Evolutionary conservation across 2,329 filamentous ascomycete genomes (phyloP).

Genomic region (Boeremia exigua): DNA sequence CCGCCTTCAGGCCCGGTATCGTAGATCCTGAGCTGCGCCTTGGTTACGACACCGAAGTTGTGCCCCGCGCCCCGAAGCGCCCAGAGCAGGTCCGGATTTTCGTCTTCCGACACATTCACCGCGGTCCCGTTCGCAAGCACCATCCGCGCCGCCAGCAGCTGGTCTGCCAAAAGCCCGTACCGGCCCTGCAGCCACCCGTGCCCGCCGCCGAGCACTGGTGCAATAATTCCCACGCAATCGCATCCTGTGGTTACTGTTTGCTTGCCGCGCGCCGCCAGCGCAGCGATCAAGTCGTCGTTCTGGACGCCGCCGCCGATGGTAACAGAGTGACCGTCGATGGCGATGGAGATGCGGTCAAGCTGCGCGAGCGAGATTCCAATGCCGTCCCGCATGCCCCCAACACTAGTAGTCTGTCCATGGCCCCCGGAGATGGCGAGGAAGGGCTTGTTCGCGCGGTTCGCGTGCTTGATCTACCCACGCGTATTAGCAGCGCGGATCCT

Average conservation of each 20-base stretch:
- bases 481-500: neutral
- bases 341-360: neutral
- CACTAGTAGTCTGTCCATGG: slow-evolving; percentile 39
- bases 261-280: slow-evolving; percentile 38
- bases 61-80: slow-evolving; percentile 46
- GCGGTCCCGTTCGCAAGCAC: slow-evolving; percentile 48
- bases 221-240: slow-evolving; percentile 58
- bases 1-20: slow-evolving; percentile 15
- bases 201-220: slow-evolving; percentile 63
- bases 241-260: slow-evolving; percentile 26
- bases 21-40: slow-evolving; percentile 28
- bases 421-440: slow-evolving; percentile 48
- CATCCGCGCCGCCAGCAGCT: slow-evolving; percentile 36
- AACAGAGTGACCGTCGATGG: neutral
- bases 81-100: slow-evolving; percentile 49
- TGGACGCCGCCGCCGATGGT: slow-evolving; percentile 34
- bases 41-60: slow-evolving; percentile 43
- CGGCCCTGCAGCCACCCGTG: slow-evolving; percentile 62
- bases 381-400: slow-evolving; percentile 29
- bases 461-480: slow-evolving; percentile 23
- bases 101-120: slow-evolving; percentile 34
- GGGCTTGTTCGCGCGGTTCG: slow-evolving; percentile 32
- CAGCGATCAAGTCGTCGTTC: slow-evolving; percentile 32
- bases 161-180: slow-evolving; percentile 44
- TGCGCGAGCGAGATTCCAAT: slow-evolving; percentile 1